These are phyloP conservation scores for Kluyveromyces dobzhanskii DNA, from an alignment of 805 yeast genomes.

Conservation along the genomic window DNA sequence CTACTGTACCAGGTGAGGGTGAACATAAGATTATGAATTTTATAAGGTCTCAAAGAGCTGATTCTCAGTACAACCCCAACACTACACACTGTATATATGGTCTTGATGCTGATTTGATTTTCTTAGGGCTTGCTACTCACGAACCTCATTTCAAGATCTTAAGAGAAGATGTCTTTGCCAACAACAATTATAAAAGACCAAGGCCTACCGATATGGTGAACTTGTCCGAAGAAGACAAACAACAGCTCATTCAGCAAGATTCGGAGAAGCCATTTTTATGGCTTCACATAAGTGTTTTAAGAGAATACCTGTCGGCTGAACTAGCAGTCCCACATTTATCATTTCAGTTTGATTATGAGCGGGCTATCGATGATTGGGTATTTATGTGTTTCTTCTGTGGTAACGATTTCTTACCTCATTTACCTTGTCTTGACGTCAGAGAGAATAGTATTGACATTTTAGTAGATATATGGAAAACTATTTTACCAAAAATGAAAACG, in stretches of 20 bases:
- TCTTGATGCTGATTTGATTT: constrained; percentile 93
- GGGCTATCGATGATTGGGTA: constrained; percentile 98
- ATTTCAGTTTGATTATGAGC: constrained; percentile 76
- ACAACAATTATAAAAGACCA: constrained; percentile 38
- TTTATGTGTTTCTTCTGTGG: constrained; percentile 98
- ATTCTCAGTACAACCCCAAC: constrained; percentile 82
- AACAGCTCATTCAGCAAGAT: constrained; percentile 28
- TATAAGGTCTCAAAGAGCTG: constrained; percentile 81
- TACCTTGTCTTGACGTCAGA: constrained; percentile 90
- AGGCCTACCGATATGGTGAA: constrained; percentile 28
- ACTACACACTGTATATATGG: constrained; percentile 97
- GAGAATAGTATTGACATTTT: constrained; percentile 85
- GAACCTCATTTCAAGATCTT: constrained; percentile 93
- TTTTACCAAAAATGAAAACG: constrained; percentile 56
- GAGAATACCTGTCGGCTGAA: constrained; percentile 85
- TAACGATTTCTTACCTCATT: constrained; percentile 94
- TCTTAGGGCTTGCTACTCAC: constrained; percentile 92
- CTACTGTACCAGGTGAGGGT: constrained; percentile 98
- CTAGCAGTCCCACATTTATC: constrained; percentile 60
- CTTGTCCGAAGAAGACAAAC: constrained; percentile 52
- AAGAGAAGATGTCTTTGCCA: constrained; percentile 94
- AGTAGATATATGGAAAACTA: constrained; percentile 74
- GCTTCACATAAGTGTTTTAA: constrained; percentile 79
- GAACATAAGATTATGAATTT: constrained; percentile 98
- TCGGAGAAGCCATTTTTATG: constrained; percentile 79